phyloP scores from a whole-genome alignment of 2,329 filamentous ascomycete genomes.

The Hypoxylon sp. region DNA sequence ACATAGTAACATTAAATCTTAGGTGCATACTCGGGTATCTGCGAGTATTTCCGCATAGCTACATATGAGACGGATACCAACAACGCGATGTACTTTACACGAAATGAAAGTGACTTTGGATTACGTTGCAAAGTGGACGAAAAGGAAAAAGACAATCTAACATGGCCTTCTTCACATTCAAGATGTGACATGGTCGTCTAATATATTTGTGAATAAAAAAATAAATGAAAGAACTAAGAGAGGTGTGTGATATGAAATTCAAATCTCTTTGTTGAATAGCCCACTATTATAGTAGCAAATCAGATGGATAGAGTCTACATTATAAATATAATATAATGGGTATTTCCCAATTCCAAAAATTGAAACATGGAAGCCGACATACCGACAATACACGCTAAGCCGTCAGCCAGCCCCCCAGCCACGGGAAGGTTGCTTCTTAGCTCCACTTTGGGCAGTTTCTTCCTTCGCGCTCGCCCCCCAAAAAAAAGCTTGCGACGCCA shows the following conservation, averaged over 20 bases:
- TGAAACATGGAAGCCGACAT: constrained; percentile 46
- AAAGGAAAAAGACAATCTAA: neutral
- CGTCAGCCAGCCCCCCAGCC: constrained; percentile 18
- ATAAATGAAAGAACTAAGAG: neutral
- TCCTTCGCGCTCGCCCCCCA: constrained; percentile 31
- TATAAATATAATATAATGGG: neutral
- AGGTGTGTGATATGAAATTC: neutral
- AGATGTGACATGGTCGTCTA: neutral
- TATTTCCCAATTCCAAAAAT: constrained; percentile 8
- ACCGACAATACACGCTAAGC: constrained; percentile 25
- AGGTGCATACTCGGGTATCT: neutral
- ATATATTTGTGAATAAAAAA: neutral
- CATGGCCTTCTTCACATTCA: neutral
- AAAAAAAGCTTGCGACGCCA: constrained; percentile 42
- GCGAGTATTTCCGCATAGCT: neutral
- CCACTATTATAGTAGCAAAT: neutral
- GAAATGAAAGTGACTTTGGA: neutral
- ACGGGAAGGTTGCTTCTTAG: constrained; percentile 19
- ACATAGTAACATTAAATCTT: too few relatives aligned
- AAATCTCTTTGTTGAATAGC: neutral
- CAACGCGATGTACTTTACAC: neutral
- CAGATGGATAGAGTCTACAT: neutral
- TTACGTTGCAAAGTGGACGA: neutral
- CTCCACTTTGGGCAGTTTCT: constrained; percentile 41
- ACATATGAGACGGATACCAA: neutral